Conservation (phyloP, 1,284 basidiomycete species). For the Gymnopus androsaceus region DNA sequence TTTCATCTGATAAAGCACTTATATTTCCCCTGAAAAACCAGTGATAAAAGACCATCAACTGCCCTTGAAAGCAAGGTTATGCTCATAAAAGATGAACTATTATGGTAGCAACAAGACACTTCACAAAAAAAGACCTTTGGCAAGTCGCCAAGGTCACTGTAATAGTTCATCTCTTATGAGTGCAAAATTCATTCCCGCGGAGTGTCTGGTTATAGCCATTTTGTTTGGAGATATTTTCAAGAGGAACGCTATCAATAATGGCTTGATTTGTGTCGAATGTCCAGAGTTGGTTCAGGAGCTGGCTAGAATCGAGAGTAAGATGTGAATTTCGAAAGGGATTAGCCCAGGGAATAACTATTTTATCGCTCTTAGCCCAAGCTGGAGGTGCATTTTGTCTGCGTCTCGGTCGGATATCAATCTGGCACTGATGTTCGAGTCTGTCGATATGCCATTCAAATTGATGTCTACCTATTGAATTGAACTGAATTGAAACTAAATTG, state of each 20-base stretch:
- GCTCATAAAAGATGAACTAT: no score
- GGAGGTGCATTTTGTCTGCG: slow-evolving; percentile 19
- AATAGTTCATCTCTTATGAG: no score
- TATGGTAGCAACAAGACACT: no score
- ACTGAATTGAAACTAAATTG: no score
- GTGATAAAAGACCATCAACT: no score
- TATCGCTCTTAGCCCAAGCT: slow-evolving; percentile 18
- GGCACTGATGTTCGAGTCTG: slow-evolving; percentile 19
- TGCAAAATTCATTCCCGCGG: no score
- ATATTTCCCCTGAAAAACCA: no score
- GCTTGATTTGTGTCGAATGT: slow-evolving; percentile 92
- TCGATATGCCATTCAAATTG: slow-evolving; percentile 22
- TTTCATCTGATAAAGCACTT: no score
- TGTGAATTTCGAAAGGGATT: slow-evolving; percentile 73
- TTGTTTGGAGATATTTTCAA: slow-evolving; percentile 99
- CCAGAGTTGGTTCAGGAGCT: slow-evolving; percentile 88
- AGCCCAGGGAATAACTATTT: slow-evolving; percentile 58
- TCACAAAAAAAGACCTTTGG: no score
- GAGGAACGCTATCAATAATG: slow-evolving; percentile 97
- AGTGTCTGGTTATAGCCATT: slow-evolving; percentile 95
- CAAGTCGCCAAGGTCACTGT: no score
- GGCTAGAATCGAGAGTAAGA: slow-evolving; percentile 67
- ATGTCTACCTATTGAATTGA: no score
- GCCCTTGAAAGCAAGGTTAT: no score
- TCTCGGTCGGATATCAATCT: slow-evolving; percentile 21